phyloP scores from a whole-genome alignment of 768 basidiomycete species.

The Austroboletus festivus region DNA sequence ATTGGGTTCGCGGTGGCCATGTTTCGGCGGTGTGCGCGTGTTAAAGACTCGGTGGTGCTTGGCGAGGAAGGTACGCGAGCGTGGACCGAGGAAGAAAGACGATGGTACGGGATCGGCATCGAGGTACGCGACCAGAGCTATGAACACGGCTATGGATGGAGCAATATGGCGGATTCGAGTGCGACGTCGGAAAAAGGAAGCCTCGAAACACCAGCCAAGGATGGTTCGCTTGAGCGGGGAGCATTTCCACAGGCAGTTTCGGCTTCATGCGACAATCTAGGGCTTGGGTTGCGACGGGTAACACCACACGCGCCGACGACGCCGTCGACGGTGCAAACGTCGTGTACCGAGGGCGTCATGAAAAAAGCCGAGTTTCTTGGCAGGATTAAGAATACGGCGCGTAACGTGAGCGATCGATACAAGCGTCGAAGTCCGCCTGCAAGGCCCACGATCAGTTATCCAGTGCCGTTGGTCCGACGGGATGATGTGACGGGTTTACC shows the following conservation, averaged over 20 bases:
- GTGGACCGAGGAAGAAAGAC: constrained; percentile 63
- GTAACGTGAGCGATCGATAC: constrained; percentile 66
- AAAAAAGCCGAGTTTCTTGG: constrained; percentile 68
- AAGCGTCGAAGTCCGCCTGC: constrained; percentile 35
- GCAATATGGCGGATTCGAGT: constrained; percentile 26
- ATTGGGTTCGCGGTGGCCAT: constrained; percentile 54
- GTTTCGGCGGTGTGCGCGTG: constrained; percentile 52
- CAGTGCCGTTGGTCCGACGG: constrained; percentile 39
- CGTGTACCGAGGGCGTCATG: constrained; percentile 52
- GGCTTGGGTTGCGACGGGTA: constrained; percentile 50
- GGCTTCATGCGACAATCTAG: constrained; percentile 25
- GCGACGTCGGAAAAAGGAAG: constrained; percentile 32
- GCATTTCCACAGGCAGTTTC: constrained; percentile 17
- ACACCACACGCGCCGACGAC: constrained; percentile 46
- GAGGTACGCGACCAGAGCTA: constrained; percentile 14
- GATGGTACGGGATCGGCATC: constrained; percentile 61
- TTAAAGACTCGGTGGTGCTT: constrained; percentile 57
- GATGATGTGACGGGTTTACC: constrained; percentile 21
- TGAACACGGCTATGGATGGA: constrained; percentile 32
- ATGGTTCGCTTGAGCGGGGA: constrained; percentile 13
- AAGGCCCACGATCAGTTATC: constrained; percentile 58
- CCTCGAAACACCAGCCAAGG: constrained; percentile 25
- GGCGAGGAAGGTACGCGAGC: constrained; percentile 57
- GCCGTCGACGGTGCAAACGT: constrained; percentile 27
- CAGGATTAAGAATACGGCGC: constrained; percentile 59